phyloP scores from a whole-genome alignment of 2,329 filamentous ascomycete genomes.

The Fusarium caatingaense region DNA sequence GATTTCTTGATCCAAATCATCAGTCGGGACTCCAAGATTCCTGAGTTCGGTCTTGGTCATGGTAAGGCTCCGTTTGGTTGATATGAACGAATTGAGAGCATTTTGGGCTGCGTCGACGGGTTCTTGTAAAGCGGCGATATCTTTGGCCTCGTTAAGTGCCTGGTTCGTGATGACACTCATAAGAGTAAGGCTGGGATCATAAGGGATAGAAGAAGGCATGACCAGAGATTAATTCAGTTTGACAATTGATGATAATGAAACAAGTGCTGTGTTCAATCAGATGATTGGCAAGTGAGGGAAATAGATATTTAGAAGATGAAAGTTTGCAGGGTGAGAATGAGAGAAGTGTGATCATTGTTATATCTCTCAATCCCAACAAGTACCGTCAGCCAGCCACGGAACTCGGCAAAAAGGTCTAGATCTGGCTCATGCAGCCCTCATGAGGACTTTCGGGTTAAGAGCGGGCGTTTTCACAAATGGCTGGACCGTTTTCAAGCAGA shows the following conservation, averaged over 20 bases:
- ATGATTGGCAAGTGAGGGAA: too few species aligned
- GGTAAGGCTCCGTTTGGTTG: constrained; percentile 19
- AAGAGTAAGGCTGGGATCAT: constrained; percentile 25
- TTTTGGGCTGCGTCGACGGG: constrained; percentile 27
- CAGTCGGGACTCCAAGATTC: constrained; percentile 12
- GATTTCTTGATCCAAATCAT: background rate
- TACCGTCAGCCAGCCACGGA: too few species aligned
- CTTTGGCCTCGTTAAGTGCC: background rate
- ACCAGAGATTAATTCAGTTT: background rate
- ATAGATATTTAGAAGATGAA: too few species aligned
- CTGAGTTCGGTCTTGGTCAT: constrained; percentile 36
- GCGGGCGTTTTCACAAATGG: too few species aligned
- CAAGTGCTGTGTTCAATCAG: too few species aligned
- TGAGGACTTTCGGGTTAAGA: too few species aligned
- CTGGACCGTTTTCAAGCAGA: too few species aligned
- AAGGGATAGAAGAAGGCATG: constrained; percentile 23
- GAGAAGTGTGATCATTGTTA: too few species aligned
- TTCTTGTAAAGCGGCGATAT: background rate
- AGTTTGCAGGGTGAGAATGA: fast-evolving
- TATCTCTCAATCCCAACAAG: too few species aligned
- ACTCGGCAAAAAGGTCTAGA: too few species aligned
- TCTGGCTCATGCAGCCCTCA: too few species aligned
- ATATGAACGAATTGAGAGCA: constrained; percentile 22
- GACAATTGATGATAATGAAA: fast-evolving
- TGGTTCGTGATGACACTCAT: constrained; percentile 5